A percentile compares a stretch with the other conserved stretches of the same genome.
These are phyloP conservation scores for Pythium rhizo-oryzae DNA, from an alignment of 352 stramenopile genomes.

Conservation along the genomic window DNA sequence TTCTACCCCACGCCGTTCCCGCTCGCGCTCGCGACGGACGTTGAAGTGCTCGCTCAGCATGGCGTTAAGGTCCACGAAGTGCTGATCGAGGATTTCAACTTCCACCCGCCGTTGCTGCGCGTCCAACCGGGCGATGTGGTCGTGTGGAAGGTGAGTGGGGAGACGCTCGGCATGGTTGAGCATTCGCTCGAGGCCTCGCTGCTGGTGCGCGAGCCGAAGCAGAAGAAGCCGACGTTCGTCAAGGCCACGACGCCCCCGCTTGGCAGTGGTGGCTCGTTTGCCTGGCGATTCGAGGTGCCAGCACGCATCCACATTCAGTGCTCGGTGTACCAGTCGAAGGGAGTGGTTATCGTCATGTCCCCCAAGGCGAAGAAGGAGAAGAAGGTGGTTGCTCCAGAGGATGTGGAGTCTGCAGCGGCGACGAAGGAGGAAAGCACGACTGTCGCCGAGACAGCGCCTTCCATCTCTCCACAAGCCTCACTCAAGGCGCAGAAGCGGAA, in stretches of 20 bases:
- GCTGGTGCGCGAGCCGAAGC: not conserved
- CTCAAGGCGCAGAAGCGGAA: slow-evolving; percentile 18
- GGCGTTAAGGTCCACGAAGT: slow-evolving; percentile 36
- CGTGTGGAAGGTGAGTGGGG: slow-evolving; percentile 39
- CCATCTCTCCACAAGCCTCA: not conserved
- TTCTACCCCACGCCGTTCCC: slow-evolving; percentile 38
- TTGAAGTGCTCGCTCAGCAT: not conserved
- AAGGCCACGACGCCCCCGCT: slow-evolving; percentile 34
- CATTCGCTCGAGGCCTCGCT: slow-evolving; percentile 41
- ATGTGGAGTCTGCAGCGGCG: not conserved
- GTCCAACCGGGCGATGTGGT: slow-evolving; percentile 39
- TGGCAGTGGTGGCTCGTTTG: slow-evolving; percentile 31
- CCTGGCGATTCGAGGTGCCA: slow-evolving; percentile 36
- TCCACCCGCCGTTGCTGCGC: slow-evolving; percentile 33
- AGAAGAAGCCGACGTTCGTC: slow-evolving; percentile 4
- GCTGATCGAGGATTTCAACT: slow-evolving; percentile 42
- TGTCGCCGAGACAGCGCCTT: not conserved
- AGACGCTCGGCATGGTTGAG: slow-evolving; percentile 43
- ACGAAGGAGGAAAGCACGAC: not conserved
- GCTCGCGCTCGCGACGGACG: slow-evolving; percentile 15
- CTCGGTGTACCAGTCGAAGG: slow-evolving; percentile 42
- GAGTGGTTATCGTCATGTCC: slow-evolving; percentile 31
- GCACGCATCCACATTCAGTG: slow-evolving; percentile 35
- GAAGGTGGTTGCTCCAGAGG: not conserved
- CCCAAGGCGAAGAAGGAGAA: slow-evolving; percentile 23